Conservation (phyloP, 2,329 filamentous ascomycete genomes). For the Colletotrichum tropicale region DNA sequence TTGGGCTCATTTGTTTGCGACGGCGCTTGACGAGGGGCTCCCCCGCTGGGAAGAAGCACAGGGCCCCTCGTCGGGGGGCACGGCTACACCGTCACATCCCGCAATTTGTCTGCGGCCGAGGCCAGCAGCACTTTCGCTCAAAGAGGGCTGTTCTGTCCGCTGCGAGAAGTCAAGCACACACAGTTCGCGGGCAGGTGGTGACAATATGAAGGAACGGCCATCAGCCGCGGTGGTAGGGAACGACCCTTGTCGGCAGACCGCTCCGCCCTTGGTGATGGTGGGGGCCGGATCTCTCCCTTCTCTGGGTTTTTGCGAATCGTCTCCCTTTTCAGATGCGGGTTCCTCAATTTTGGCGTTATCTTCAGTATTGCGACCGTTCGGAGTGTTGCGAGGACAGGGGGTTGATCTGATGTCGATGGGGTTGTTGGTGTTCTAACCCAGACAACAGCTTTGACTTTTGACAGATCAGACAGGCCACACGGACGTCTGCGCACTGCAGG, state of each 20-base stretch:
- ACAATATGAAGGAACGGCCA: background rate
- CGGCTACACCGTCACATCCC: slow-evolving; percentile 16
- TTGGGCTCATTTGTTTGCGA: slow-evolving; percentile 22
- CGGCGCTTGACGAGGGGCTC: slow-evolving; percentile 19
- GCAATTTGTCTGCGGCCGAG: slow-evolving; percentile 15
- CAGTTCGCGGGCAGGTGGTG: background rate
- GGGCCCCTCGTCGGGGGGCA: background rate
- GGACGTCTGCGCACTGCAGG: background rate
- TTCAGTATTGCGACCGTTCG: background rate
- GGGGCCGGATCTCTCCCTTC: background rate
- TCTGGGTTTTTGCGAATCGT: background rate
- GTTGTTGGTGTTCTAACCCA: background rate
- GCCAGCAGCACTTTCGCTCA: background rate
- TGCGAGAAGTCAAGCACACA: no score
- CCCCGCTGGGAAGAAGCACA: background rate
- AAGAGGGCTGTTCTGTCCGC: background rate
- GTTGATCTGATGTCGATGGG: background rate
- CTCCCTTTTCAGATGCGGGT: background rate
- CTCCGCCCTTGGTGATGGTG: background rate
- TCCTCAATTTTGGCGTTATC: background rate
- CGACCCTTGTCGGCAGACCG: background rate
- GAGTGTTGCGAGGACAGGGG: background rate
- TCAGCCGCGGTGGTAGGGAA: background rate
- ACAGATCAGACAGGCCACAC: slow-evolving; percentile 2
- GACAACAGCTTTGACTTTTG: background rate